Evolutionary conservation across 1,139 yeast genomes (phyloP), one percentile per base, ranked within the genome.

Genomic region (Saccharomycopsis hybrid): DNA sequence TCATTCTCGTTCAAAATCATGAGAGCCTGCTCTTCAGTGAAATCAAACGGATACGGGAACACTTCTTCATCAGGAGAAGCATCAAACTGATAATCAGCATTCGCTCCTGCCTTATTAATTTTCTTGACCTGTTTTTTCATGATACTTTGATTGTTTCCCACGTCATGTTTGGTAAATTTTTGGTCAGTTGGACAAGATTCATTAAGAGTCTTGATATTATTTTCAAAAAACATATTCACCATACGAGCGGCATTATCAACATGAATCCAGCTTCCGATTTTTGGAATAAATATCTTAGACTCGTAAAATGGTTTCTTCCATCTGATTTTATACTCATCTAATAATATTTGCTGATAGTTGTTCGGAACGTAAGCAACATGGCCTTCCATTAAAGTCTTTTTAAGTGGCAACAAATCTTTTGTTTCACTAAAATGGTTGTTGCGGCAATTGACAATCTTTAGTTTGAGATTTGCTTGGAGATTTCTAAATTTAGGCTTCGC

Each of bases 351-450:
- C 18, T 68, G 66, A 42, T 68, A 69, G 48, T 76, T 69, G 56
- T 73, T 63, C 9, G 85, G 85, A 27, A 79, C 65, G 57, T 73
- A 77, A 1, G 73, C 73, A n/a, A 72, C 68, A 1, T 70, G 70
- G 3, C 82, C 82, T 60, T 80, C 82, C 55, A 74, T 77, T 50
- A 67, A 63, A 0, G 82, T 67, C 53, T 72, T 71, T 44, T 78
- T 67, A 32, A 80, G 60, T 0, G 85, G 83, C 30, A 71, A 62
- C 24, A 79, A 59, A 54, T 73, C 73, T 30, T 67, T 66, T 7
- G 72, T 60, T 2, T 65, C 58, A 57, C 44, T 41, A 49, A 73
- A 73, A 60, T 74, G 79, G 31, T 65, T 57, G 59, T 74, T 73
- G 36, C 76, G 65, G 59, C 78, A 74, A 57, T 74, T 73, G 56